These are phyloP conservation scores for Chaetoceros muelleri DNA, from an alignment of 108 stramenopile species.

Conservation along the genomic window DNA sequence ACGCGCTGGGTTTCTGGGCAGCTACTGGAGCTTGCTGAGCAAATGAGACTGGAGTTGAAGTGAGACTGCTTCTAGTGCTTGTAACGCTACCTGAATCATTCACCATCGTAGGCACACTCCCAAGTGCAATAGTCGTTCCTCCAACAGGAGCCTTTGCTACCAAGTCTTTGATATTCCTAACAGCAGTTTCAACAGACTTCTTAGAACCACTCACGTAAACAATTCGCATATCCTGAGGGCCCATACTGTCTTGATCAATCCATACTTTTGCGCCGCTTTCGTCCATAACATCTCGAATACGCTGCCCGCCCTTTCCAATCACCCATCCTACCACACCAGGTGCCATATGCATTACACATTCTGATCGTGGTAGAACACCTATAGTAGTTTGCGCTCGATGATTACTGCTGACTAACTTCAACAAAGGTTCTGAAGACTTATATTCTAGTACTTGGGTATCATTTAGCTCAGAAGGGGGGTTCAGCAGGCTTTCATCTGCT, in stretches of 20 bases:
- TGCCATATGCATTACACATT: conserved; percentile 59
- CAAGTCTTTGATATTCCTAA: conserved; percentile 64
- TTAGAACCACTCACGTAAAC: conserved; percentile 80
- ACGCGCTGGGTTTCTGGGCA: background rate
- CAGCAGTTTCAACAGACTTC: conserved; percentile 57
- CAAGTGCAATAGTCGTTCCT: conserved; percentile 16
- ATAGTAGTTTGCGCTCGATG: conserved; percentile 12
- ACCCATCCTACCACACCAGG: conserved; percentile 81
- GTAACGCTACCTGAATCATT: background rate
- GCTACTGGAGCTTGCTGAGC: background rate
- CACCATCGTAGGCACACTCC: conserved; percentile 1
- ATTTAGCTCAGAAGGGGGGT: conserved; percentile 8
- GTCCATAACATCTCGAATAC: conserved; percentile 87
- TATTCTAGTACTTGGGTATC: conserved; percentile 1
- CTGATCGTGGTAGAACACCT: conserved; percentile 21
- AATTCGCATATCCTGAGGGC: conserved; percentile 51
- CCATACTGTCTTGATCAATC: conserved; percentile 87
- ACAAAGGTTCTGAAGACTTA: conserved; percentile 24
- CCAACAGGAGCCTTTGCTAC: conserved; percentile 62
- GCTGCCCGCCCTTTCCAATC: conserved; percentile 80
- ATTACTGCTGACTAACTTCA: conserved; percentile 27
- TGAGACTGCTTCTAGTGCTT: background rate
- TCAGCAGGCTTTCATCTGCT: conserved; percentile 2
- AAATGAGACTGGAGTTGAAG: background rate
- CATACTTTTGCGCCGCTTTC: conserved; percentile 82